These are phyloP conservation scores for Symbiodinium pilosum DNA, from an alignment of 73 alveolate species.

Conservation along the genomic window DNA sequence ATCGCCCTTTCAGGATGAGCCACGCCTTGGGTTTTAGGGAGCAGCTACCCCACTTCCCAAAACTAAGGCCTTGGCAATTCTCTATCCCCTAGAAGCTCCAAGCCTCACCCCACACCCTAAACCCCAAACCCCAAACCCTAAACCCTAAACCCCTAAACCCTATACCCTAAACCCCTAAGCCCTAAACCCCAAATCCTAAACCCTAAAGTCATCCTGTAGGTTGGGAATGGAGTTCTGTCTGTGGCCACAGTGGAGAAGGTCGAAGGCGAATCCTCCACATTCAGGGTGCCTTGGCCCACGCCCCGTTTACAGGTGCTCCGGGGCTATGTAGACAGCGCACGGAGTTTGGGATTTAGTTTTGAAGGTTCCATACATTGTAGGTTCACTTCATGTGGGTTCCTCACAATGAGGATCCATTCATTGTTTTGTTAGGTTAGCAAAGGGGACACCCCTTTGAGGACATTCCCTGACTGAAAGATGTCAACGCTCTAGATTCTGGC, in stretches of 20 bases:
- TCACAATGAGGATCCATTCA: no score
- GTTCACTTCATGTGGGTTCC: background rate
- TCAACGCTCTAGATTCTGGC: background rate
- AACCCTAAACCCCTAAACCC: no score
- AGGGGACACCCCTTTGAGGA: background rate
- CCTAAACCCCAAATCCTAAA: no score
- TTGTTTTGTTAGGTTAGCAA: background rate
- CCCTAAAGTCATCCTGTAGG: background rate
- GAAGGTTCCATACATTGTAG: background rate
- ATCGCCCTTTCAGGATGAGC: no score
- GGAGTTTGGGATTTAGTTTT: background rate
- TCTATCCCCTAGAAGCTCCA: no score
- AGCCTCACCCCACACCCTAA: no score
- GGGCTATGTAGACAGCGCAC: background rate
- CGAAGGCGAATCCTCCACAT: slow-evolving; percentile 59
- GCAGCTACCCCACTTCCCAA: no score
- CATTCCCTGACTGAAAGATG: background rate
- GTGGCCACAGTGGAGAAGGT: slow-evolving; percentile 56
- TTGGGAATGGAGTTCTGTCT: slow-evolving; percentile 64
- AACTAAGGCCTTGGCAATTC: no score
- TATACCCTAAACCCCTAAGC: no score
- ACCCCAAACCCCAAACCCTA: no score
- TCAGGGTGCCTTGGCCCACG: background rate
- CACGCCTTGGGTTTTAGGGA: no score
- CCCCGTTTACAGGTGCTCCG: no score